Base-by-base conservation (phyloP, 805 yeast genomes). In the Grigorovia yakushimaensis region DNA sequence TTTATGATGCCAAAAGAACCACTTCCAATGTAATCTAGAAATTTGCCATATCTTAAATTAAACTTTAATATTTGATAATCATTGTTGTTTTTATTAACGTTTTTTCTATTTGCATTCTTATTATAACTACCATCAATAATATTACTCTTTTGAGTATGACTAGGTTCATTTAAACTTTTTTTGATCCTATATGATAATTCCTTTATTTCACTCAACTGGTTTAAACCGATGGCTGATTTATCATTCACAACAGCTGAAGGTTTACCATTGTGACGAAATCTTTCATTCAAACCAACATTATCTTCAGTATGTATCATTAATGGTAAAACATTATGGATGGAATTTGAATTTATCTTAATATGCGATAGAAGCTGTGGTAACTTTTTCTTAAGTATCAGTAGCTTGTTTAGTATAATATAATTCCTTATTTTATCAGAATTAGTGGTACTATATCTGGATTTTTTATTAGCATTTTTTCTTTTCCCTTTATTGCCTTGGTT, bases 1-100 rank as follows among this genome's bases (percentile, higher is more conserved):
- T 95, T 76, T 17, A 91, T 97, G 53, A 85, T 95, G 47, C 98
- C 98, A 69, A 88, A 91, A 0, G 97, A 95, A 41, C 98, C 98
- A 62, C 89, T 88, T 19, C 98, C 98, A 49, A 79, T 74, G 30
- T 73, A 64, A 8, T 80, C 80, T 47, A 71, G 66, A 21, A 74
- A 67, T 47, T 67, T 71, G 27, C 82, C 82, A 53, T 77, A 78
- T 53, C 72, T 77, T 24, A 68, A 5, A 38, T 38, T 38, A 24
- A 44, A 21, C 13, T 17, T 20, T 15, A 27, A 27, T 27, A 27
- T 15, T 27, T 27, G 9, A 10, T 27, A 15, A 27, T 27, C 33
- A 7, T n/a, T n/a, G n/a, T n/a, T n/a, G n/a, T n/a, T n/a, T n/a
- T n/a, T n/a, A n/a, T n/a, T n/a, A n/a, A n/a, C n/a, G n/a, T n/a